A percentile compares a stretch with the other conserved stretches of the same genome.
These are phyloP conservation scores for Trichoderma endophyticum DNA, from an alignment of 2,329 filamentous ascomycete species.

Conservation along the genomic window DNA sequence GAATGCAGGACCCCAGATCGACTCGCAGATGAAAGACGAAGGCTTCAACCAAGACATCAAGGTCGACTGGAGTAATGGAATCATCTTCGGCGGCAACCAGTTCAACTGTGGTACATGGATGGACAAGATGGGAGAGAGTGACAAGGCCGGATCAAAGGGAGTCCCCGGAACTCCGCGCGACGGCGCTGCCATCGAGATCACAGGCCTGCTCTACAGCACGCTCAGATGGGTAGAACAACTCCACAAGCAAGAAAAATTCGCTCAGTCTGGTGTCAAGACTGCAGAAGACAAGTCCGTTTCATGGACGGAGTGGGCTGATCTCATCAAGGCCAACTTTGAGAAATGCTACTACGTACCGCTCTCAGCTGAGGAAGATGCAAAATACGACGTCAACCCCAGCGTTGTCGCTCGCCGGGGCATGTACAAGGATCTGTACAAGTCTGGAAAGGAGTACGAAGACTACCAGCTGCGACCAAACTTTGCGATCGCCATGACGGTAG, in stretches of 20 bases:
- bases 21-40: slow-evolving; percentile 87
- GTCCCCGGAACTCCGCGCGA: slow-evolving; percentile 95
- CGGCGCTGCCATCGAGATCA: slow-evolving; percentile 92
- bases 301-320: slow-evolving; percentile 73
- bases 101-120: slow-evolving; percentile 98
- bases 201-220: slow-evolving; percentile 85
- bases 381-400: slow-evolving; percentile 75
- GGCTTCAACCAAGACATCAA: slow-evolving; percentile 91
- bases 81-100: slow-evolving; percentile 93
- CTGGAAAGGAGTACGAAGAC: slow-evolving; percentile 94
- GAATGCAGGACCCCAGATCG: slow-evolving; percentile 83
- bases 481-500: slow-evolving; percentile 91
- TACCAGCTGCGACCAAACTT: slow-evolving; percentile 96
- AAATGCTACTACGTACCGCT: slow-evolving; percentile 83
- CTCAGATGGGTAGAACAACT: slow-evolving; percentile 75
- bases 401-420: slow-evolving; percentile 90
- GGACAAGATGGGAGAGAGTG: slow-evolving; percentile 99
- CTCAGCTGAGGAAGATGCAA: slow-evolving; percentile 63
- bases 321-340: slow-evolving; percentile 85
- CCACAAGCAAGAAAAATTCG: slow-evolving; percentile 65
- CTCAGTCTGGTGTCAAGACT: slow-evolving; percentile 69
- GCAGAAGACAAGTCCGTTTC: slow-evolving; percentile 59
- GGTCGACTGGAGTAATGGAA: slow-evolving; percentile 84
- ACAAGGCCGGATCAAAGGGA: slow-evolving; percentile 85
- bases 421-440: slow-evolving; percentile 95